Evolutionary conservation across 1,139 yeast genomes (phyloP), one percentile per base, ranked within the genome.

Genomic region (Suzukiozyma palmioleophila): DNA sequence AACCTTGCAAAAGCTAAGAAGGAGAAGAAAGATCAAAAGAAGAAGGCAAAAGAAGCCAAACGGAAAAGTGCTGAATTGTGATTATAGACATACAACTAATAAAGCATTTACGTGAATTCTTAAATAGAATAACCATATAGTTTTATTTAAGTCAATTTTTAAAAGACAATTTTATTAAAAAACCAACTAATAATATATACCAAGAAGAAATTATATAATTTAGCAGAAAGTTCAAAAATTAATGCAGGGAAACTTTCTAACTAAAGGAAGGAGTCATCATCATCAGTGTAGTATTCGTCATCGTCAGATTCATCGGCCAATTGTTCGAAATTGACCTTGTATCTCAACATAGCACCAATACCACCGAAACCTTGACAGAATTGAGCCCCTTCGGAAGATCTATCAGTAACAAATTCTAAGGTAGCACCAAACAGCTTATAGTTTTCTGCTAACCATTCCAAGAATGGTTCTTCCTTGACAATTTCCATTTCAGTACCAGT

Each of bases 351-450:
- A 43, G 96, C 97, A 64, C 98, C 98, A 52, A 92, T 79, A 71
- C 98, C 98, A 84, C 98, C 98, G 58, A 92, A 92, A 45, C 98
- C 98, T 57, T 83, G 86, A 46, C 85, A 95, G 65, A 92, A 92
- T 72, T 92, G 98, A 35, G 97, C 95, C 72, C 98, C 98, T 68
- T 92, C 98, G 38, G 95, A 84, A 29, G 96, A 86, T 68, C 87
- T 83, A 70, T 92, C 98, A 38, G 97, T 86, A 52, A 92, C 96
- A 56, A 92, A 92, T 69, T 92, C 98, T 53, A 92, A 77, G 47
- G 84, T 81, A 40, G 98, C 96, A 77, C 98, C 98, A 56, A 77
- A 92, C 53, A 77, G 85, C 62, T 84, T 86, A 70, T 92, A 92
- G 66, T 88, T 87, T 69, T 90, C 98, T 36, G 98, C 97, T 49